Percentiles rank a stretch among this genome's conserved stretches.
phyloP scores from a whole-genome alignment of 192 early-diverging fungal genomes.

The Umbelopsis vinacea region DNA sequence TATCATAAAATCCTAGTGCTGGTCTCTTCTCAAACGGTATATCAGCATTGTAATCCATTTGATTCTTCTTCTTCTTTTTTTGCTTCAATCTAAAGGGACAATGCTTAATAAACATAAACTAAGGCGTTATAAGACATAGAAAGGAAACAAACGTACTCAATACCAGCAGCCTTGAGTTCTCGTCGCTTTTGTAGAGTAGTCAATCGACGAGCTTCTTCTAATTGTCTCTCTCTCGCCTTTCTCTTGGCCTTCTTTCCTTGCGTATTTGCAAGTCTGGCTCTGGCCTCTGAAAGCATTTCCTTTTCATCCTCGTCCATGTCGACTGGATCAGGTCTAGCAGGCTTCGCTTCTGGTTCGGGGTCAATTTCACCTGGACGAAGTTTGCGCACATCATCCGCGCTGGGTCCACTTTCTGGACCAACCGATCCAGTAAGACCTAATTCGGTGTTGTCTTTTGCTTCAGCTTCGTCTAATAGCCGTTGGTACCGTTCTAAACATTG shows the following conservation, averaged over 20 bases:
- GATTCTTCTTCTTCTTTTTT: slow-evolving; percentile 71
- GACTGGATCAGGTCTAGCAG: slow-evolving; percentile 97
- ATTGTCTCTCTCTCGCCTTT: slow-evolving; percentile 96
- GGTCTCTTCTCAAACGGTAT: slow-evolving; percentile 93
- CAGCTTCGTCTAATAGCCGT: slow-evolving; percentile 93
- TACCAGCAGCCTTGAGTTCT: slow-evolving; percentile 97
- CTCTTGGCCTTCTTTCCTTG: slow-evolving; percentile 99
- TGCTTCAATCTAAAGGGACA: slow-evolving; percentile 28
- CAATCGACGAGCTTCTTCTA: slow-evolving; percentile 93
- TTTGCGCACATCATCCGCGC: slow-evolving; percentile 82
- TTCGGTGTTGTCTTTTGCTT: slow-evolving; percentile 74
- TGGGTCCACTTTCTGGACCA: slow-evolving; percentile 74
- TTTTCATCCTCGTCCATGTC: slow-evolving; percentile 99
- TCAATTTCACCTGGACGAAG: slow-evolving; percentile 96
- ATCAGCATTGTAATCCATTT: slow-evolving; percentile 95
- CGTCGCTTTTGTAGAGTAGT: slow-evolving; percentile 91
- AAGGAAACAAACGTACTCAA: slow-evolving; percentile 62
- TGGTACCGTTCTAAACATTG: slow-evolving; percentile 98
- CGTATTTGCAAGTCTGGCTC: slow-evolving; percentile 98
- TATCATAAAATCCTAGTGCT: slow-evolving; percentile 91
- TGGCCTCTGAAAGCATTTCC: slow-evolving; percentile 98
- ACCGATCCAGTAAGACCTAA: slow-evolving; percentile 66
- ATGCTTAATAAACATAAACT: background rate
- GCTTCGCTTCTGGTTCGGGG: slow-evolving; percentile 94
- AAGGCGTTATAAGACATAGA: background rate